Base-by-base conservation (phyloP, 495 filamentous ascomycete species). In the Hyaloscypha hepaticicola region DNA sequence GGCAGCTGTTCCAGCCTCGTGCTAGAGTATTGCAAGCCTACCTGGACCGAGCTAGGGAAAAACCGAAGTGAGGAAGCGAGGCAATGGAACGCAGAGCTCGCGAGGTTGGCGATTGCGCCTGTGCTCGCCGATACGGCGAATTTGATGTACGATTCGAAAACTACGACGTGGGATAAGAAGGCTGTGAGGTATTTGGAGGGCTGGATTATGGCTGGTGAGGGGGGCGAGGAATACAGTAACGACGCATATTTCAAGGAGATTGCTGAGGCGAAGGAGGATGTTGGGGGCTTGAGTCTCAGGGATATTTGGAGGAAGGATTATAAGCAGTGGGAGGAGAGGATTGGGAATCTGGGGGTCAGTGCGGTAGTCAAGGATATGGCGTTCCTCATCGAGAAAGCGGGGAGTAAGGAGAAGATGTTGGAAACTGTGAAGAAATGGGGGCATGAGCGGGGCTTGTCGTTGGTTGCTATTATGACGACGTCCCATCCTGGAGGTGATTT, bases 261-360 rank as follows among this genome's bases (percentile, higher is more conserved):
- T 55, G 77, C 80, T 19, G 61, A 73, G 4, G 87, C 93, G 6
- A 97, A 96, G 75, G 79, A 85, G 65, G 82, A 92, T 65, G 81
- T 98, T 52, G 83, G 83, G 58, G 66, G 74, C 3, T 77, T 99
- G 64, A 82, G 79, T 2, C 72, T 95, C 63, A 74, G 83, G 3
- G 96, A 97, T 66, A 82, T 96, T 19, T 73, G 97, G 55, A 82
- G 88, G 62, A 93, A 96, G 67, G 95, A 99, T 75, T 99, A 95
- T 76, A 99, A 99, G 77, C 83, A 89, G 62, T 99, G 93, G 93
- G 76, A 70, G 5, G 92, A 91, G 69, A 70, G 58, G 0, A 75
- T 64, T 1, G 29, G 26, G 16, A 82, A 77, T 22, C 74, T 99
- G 9, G 95, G 95, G 1, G 89, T 96, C 53, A 89, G 87, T 53